These are phyloP conservation scores for Arthroderma sp. DNA, from an alignment of 2,329 filamentous ascomycete species.

Conservation along the genomic window DNA sequence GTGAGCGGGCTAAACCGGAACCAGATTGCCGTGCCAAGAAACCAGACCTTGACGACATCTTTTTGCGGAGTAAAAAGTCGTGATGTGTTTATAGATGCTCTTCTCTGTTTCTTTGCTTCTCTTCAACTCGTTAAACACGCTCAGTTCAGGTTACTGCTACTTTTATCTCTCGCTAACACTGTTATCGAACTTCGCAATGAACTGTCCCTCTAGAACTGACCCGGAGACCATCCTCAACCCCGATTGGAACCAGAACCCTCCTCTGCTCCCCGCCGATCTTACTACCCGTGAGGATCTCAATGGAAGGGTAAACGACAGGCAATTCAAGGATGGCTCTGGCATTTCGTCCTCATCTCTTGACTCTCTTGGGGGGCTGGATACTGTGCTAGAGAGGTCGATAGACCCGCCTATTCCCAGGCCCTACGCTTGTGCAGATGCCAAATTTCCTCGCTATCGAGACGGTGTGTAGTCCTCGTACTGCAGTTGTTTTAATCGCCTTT, in stretches of 20 bases:
- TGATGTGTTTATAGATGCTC: too few species aligned
- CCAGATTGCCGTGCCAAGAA: too few species aligned
- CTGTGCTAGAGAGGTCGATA: neutral
- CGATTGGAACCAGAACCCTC: slow-evolving; percentile 43
- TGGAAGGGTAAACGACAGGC: slow-evolving; percentile 40
- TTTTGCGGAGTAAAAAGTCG: too few species aligned
- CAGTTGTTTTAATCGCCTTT: neutral
- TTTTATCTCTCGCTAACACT: too few species aligned
- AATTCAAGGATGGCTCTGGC: slow-evolving; percentile 18
- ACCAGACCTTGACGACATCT: too few species aligned
- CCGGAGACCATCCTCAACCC: slow-evolving; percentile 29
- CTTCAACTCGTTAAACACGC: too few species aligned
- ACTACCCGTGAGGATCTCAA: slow-evolving; percentile 45
- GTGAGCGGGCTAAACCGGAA: too few species aligned
- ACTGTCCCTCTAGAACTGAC: slow-evolving; percentile 43
- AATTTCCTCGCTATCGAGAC: slow-evolving; percentile 9
- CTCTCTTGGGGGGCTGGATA: slow-evolving; percentile 6
- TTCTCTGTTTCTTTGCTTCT: too few species aligned
- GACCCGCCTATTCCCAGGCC: neutral
- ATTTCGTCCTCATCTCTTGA: slow-evolving; percentile 1
- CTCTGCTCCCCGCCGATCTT: slow-evolving; percentile 34
- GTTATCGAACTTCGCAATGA: slow-evolving; percentile 28
- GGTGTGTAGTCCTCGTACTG: slow-evolving; percentile 3
- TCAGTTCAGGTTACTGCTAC: too few species aligned
- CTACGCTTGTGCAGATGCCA: slow-evolving; percentile 8